Conservation (phyloP, 768 basidiomycete species). For the Lactifluus hygrophoroides region DNA sequence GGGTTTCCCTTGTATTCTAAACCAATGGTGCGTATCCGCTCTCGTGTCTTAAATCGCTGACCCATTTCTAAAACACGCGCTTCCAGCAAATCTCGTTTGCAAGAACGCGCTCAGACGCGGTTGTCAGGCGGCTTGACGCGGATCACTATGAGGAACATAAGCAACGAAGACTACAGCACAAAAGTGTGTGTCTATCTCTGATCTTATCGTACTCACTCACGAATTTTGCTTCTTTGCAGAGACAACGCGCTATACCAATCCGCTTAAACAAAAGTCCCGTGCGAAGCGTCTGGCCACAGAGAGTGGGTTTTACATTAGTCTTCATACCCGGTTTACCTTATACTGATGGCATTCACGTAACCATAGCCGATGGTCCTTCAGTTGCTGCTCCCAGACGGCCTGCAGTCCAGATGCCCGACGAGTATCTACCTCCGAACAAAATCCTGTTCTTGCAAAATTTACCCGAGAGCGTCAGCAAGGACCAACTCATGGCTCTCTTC, state of each 20-base stretch:
- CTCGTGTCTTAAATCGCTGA: neutral
- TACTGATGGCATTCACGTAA: constrained; percentile 1
- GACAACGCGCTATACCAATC: constrained; percentile 79
- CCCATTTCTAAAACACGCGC: neutral
- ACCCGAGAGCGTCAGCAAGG: constrained; percentile 87
- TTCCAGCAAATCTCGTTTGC: constrained; percentile 92
- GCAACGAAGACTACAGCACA: constrained; percentile 62
- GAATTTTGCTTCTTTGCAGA: constrained; percentile 35
- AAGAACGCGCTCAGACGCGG: constrained; percentile 78
- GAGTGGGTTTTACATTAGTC: constrained; percentile 37
- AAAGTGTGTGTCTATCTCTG: constrained; percentile 49
- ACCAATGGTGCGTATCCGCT: constrained; percentile 64
- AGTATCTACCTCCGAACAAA: constrained; percentile 98
- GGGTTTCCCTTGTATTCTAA: constrained; percentile 95
- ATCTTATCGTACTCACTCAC: constrained; percentile 1
- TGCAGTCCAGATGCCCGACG: constrained; percentile 96
- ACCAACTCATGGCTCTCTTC: constrained; percentile 84
- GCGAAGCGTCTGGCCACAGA: constrained; percentile 76
- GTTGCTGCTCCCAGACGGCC: constrained; percentile 64
- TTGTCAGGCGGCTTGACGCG: constrained; percentile 67
- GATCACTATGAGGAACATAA: constrained; percentile 70
- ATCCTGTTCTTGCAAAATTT: constrained; percentile 97
- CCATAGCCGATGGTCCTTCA: constrained; percentile 58
- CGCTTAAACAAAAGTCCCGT: constrained; percentile 77
- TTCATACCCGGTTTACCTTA: constrained; percentile 2